Percentiles rank a stretch among this genome's conserved stretches.
Evolutionary conservation across 2,329 filamentous ascomycete species (phyloP).

Genomic region (Pseudocercospora fijiensis): DNA sequence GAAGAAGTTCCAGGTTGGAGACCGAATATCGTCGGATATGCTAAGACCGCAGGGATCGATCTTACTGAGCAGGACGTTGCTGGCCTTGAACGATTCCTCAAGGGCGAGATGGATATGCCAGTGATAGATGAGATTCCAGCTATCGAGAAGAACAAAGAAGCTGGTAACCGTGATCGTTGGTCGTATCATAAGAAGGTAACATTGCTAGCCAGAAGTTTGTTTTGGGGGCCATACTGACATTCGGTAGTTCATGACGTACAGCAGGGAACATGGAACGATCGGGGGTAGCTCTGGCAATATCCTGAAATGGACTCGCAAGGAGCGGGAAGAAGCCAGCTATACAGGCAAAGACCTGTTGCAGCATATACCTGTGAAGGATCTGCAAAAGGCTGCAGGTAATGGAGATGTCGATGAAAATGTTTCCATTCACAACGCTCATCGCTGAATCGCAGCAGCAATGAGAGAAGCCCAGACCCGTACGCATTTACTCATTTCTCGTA

Average conservation of each 20-base stretch:
- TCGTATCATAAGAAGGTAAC: slow-evolving; percentile 4
- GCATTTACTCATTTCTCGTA: slow-evolving; percentile 25
- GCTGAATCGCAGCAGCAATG: slow-evolving; percentile 24
- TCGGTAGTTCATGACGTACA: neutral
- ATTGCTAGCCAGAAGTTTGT: neutral
- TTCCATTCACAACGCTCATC: neutral
- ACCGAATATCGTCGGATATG: slow-evolving; percentile 21
- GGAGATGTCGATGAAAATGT: neutral
- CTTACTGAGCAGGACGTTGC: slow-evolving; percentile 8
- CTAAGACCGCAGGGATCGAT: slow-evolving; percentile 21
- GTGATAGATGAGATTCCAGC: neutral
- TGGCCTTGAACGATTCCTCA: neutral
- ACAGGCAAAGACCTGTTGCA: slow-evolving; percentile 23
- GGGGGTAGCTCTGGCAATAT: slow-evolving; percentile 20
- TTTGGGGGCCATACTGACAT: neutral
- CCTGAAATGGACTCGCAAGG: slow-evolving; percentile 12
- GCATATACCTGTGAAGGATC: slow-evolving; percentile 9
- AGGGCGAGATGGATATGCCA: neutral
- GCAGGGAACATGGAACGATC: slow-evolving; percentile 1
- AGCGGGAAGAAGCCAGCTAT: slow-evolving; percentile 17
- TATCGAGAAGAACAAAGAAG: neutral
- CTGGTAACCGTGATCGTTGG: neutral
- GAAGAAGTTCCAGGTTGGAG: slow-evolving; percentile 12
- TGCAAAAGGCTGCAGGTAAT: neutral
- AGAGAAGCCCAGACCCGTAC: neutral